Base-by-base conservation (phyloP, 306 rosid species). In the Arachis hypogaea region DNA sequence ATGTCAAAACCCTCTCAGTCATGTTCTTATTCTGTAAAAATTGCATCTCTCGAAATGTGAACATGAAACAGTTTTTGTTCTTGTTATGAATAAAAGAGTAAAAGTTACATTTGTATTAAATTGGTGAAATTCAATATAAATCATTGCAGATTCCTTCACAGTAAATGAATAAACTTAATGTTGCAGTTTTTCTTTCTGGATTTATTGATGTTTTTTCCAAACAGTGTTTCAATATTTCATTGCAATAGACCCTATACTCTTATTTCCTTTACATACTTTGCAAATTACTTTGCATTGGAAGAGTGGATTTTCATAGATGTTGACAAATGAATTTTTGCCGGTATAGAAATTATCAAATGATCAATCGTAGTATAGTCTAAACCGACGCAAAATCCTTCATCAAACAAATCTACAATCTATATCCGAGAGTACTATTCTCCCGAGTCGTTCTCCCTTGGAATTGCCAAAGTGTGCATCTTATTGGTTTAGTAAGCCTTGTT, bases 11-110 rank as follows among this genome's bases (percentile, higher is more conserved):
- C 10, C 59, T 69, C 18, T 74, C 45, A 2, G 0, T 9, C 10
- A 14, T 59, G 65, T 59, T 58, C 28, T 66, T 56, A 8, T 69
- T 69, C 55, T 69, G 65, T 50, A 54, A 29, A 18, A 51, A 29
- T 45, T 51, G 42, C 67, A 42, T 69, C 63, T 78, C 66, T 62
- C 63, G 52, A 66, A 49, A 75, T 56, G 51, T 44, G 73, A 54
- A 44, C n/a, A 10, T 68, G 76, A 63, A 42, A 45, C 28, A 28
- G 43, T 59, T 33, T 33, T 2, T 33, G 51, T 2, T 46, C 51
- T 11, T 46, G 51, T 50, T 50, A 11, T 50, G 56, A 50, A 1
- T 12, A 12, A 11, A 12, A 49, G 4, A 10, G 3, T 9, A 9
- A 49, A 49, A 11, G 38, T 33, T 49, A 12, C 5, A 10, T 9